These are phyloP conservation scores for Termitomyces sp. DNA, from an alignment of 768 basidiomycete genomes.

Conservation along the genomic window DNA sequence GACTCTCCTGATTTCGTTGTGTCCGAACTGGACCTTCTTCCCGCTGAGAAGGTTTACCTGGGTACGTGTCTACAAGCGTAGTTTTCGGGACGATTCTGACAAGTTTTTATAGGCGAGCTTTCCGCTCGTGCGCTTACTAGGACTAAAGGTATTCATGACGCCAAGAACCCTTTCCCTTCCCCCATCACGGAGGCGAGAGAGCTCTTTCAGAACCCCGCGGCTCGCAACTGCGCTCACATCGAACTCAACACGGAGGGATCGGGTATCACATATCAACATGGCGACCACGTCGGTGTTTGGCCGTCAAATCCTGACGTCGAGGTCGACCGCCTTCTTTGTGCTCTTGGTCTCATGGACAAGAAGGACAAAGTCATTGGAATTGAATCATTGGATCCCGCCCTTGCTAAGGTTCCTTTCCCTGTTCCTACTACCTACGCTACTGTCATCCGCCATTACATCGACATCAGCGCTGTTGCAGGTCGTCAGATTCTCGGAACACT, in stretches of 20 bases:
- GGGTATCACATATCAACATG: constrained; percentile 97
- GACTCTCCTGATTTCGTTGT: constrained; percentile 94
- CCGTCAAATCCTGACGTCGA: constrained; percentile 92
- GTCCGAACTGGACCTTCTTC: constrained; percentile 71
- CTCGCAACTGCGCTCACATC: constrained; percentile 91
- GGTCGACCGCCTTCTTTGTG: constrained; percentile 83
- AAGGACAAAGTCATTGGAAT: constrained; percentile 84
- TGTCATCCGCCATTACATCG: constrained; percentile 94
- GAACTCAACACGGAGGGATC: constrained; percentile 94
- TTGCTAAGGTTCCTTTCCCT: constrained; percentile 99
- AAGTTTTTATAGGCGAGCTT: constrained; percentile 66
- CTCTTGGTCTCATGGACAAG: constrained; percentile 81
- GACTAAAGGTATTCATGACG: constrained; percentile 95
- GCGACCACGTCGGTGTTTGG: constrained; percentile 98
- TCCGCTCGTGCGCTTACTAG: constrained; percentile 91
- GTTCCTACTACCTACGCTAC: constrained; percentile 93
- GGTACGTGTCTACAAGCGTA: constrained; percentile 43
- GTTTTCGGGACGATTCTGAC: constrained; percentile 13
- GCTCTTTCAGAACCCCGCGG: constrained; percentile 70
- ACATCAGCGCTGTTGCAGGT: constrained; percentile 92
- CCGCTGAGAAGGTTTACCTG: constrained; percentile 88
- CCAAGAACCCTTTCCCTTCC: constrained; percentile 94
- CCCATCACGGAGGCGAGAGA: constrained; percentile 77
- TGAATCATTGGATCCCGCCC: constrained; percentile 94
- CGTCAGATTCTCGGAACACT: constrained; percentile 89